Conservation (phyloP, 768 basidiomycete species). For the Tulasnella sp. region DNA sequence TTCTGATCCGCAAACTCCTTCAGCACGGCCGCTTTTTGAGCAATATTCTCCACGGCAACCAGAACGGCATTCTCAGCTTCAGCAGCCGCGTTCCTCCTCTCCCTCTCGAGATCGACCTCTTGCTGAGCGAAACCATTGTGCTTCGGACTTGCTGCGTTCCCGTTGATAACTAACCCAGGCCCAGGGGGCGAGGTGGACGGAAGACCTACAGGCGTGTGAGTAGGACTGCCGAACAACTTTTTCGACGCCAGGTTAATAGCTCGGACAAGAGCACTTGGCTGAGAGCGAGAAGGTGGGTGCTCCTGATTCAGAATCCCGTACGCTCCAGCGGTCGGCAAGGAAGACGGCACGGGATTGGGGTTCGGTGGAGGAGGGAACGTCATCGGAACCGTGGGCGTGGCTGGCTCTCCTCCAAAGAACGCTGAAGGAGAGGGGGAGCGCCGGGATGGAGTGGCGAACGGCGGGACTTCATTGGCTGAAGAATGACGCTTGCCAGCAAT, state of each 20-base stretch:
- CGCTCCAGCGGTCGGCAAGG: background rate
- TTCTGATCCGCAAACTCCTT: slow-evolving; percentile 93
- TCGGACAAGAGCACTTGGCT: slow-evolving; percentile 46
- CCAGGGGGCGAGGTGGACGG: background rate
- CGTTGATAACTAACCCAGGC: background rate
- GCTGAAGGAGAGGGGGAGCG: background rate
- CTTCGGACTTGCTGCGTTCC: background rate
- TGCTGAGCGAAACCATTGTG: background rate
- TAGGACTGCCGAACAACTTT: slow-evolving; percentile 58
- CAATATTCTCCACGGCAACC: slow-evolving; percentile 71
- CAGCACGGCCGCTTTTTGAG: slow-evolving; percentile 91
- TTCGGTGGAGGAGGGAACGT: slow-evolving; percentile 13
- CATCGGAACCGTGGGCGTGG: background rate
- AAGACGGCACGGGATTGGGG: slow-evolving; percentile 1
- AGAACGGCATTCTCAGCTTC: slow-evolving; percentile 70
- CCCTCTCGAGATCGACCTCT: background rate
- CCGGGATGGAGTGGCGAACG: background rate
- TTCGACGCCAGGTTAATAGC: slow-evolving; percentile 72
- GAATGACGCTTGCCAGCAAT: background rate
- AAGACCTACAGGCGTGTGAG: slow-evolving; percentile 16
- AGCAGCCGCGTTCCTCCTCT: background rate
- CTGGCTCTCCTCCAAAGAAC: background rate
- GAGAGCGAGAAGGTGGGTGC: slow-evolving; percentile 20
- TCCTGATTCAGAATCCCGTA: background rate
- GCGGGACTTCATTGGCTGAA: background rate